A percentile compares a stretch with the other conserved stretches of the same genome.
These are phyloP conservation scores for Protostelium mycophagum DNA, from an alignment of 78 protist genomes.

Conservation along the genomic window DNA sequence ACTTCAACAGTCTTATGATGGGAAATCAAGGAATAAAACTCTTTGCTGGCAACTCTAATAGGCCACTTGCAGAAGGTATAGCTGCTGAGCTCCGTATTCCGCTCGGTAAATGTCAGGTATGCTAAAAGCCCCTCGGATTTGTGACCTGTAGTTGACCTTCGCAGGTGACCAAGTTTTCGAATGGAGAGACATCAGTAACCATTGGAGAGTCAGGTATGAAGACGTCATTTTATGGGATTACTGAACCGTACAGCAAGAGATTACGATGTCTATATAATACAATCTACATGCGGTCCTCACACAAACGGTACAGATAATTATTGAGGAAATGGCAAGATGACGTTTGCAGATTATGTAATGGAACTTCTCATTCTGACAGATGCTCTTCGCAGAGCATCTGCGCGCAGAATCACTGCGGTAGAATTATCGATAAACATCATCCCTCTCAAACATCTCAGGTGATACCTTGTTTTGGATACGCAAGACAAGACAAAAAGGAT, in stretches of 20 bases:
- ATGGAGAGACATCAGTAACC: slow-evolving; percentile 43
- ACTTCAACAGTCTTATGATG: background rate
- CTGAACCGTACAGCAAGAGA: slow-evolving; percentile 20
- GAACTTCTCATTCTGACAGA: slow-evolving; percentile 77
- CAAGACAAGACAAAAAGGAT: slow-evolving; percentile 73
- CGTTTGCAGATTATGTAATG: slow-evolving; percentile 62
- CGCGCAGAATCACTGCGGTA: slow-evolving; percentile 72
- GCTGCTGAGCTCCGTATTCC: background rate
- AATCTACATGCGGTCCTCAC: slow-evolving; percentile 9
- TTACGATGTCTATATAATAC: slow-evolving; percentile 46
- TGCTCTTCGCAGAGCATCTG: slow-evolving; percentile 77
- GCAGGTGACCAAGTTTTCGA: slow-evolving; percentile 61
- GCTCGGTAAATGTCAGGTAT: background rate
- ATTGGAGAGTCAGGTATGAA: slow-evolving; percentile 31
- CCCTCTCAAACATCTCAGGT: background rate
- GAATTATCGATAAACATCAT: background rate
- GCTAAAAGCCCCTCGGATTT: background rate
- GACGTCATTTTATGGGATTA: background rate
- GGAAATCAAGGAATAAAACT: background rate
- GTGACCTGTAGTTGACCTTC: slow-evolving; percentile 26
- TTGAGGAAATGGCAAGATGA: slow-evolving; percentile 13
- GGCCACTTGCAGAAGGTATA: background rate
- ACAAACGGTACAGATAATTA: background rate
- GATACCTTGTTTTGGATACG: slow-evolving; percentile 74
- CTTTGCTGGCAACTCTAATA: background rate